Percentiles rank a stretch among this genome's conserved stretches.
phyloP scores from a whole-genome alignment of 2,329 filamentous ascomycete species.

The Trichoderma pleuroti region DNA sequence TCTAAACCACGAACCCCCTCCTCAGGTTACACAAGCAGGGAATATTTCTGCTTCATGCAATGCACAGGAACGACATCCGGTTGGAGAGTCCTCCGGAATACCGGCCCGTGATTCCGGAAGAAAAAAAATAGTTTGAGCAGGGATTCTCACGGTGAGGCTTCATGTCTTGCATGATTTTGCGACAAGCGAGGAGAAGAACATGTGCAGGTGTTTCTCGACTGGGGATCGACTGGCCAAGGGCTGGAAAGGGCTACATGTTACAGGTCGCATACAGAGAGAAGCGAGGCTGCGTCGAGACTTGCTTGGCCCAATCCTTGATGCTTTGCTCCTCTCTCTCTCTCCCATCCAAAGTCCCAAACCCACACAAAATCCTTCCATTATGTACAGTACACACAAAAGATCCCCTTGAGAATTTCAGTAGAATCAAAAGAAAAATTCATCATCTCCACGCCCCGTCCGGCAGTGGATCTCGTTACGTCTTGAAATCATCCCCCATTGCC shows the following conservation, averaged over 20 bases:
- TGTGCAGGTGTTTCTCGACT: not conserved
- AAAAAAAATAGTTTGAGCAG: not conserved
- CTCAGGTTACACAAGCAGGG: not conserved
- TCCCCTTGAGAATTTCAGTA: no score
- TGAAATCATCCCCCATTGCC: not conserved
- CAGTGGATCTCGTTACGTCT: conserved; percentile 5
- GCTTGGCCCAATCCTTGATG: not conserved
- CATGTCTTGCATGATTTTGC: not conserved
- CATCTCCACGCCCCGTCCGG: not conserved
- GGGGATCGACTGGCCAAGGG: not conserved
- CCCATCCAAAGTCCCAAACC: not conserved
- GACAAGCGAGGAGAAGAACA: not conserved
- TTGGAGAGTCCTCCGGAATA: conserved; percentile 13
- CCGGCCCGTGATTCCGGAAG: not conserved
- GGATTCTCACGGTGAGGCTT: not conserved
- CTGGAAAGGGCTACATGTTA: not conserved
- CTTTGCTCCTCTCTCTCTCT: not conserved
- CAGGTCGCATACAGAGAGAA: not conserved
- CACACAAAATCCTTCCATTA: not conserved
- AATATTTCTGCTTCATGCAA: conserved; percentile 1
- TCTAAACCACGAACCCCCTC: not conserved
- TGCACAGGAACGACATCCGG: conserved; percentile 16
- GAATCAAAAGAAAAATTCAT: not conserved
- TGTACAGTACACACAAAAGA: no score
- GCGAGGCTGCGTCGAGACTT: not conserved